Evolutionary conservation across 2,329 filamentous ascomycete species (phyloP), one percentile per base, ranked within the genome.

Genomic region (Scedosporium dehoogii): DNA sequence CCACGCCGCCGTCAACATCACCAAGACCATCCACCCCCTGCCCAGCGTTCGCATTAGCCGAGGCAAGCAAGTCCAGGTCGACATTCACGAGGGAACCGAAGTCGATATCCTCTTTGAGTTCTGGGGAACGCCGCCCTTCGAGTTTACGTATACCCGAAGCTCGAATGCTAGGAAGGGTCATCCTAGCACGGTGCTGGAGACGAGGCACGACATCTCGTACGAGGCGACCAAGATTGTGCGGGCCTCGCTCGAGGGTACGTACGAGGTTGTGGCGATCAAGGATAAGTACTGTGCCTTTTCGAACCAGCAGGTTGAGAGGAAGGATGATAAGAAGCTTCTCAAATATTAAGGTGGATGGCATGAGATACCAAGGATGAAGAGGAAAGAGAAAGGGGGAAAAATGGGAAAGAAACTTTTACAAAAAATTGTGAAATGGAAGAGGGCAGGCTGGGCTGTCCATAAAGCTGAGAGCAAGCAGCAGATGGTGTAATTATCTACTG

Each of bases 201-300:
- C 96, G 66, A 85, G 90, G 68, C 92, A 94, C 67, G 92, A 97
- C 68, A 81, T 89, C 18, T 93, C 89, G 58, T 85, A 92, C 65
- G 91, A 96, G 69, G 84, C 91, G 73, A 87, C 79, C 70, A 92
- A 96, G 81, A 85, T 85, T 27, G 84, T 97, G 68, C 87, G 87
- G 69, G 92, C 92, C 27, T 92, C 88, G 68, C 90, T 96, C 71
- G 94, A 97, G 79, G 94, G 94, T 59, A 96, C 92, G 67, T 99
- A 99, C 72, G 94, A 99, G 77, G 93, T 99, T 18, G 90, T 97
- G 33, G 88, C 91, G 10, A 96, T 99, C 75, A 96, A 96, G 79
- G 94, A 99, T 75, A 86, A 86, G 70, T 96, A 85, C 77, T 99
- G 94, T 73, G 87, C 91, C 27, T 96, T 96, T 74, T 90, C 90